Evolutionary conservation across 73 alveolate genomes (phyloP).

Genomic region (Paramecium biaurelia): DNA sequence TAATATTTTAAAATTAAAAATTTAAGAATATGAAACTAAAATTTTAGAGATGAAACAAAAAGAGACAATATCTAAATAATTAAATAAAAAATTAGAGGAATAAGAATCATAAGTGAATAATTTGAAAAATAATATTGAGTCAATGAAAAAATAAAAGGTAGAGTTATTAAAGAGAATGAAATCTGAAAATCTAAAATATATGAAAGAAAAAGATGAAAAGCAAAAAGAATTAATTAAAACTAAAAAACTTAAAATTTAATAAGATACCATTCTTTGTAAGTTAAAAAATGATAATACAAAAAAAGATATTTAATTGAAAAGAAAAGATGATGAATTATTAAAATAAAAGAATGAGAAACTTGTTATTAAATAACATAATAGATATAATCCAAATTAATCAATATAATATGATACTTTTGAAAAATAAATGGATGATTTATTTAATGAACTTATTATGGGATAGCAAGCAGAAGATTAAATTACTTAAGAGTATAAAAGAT

Average conservation of each 20-base stretch:
- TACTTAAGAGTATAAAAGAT: not conserved
- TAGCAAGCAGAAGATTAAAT: not conserved
- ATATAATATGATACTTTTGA: not conserved
- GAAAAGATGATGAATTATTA: conserved; percentile 26
- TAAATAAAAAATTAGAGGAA: not conserved
- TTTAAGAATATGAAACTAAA: not conserved
- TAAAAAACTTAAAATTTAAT: not conserved
- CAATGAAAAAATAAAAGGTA: conserved; percentile 8
- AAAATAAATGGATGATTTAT: conserved; percentile 17
- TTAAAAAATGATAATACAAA: not conserved
- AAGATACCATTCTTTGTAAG: not conserved
- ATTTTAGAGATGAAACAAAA: not conserved
- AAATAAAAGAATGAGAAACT: not conserved
- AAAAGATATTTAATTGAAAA: not conserved
- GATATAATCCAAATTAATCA: not conserved
- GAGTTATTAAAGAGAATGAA: not conserved
- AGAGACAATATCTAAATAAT: not conserved
- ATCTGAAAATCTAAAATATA: not conserved
- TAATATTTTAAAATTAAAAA: not conserved
- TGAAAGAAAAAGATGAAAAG: not conserved
- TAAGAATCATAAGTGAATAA: not conserved
- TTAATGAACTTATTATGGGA: not conserved
- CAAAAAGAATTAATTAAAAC: not conserved
- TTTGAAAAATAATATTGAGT: not conserved
- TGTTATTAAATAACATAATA: not conserved